These are phyloP conservation scores for Papilionanthe hybrid DNA, from an alignment of 116 monocot species.

Conservation along the genomic window DNA sequence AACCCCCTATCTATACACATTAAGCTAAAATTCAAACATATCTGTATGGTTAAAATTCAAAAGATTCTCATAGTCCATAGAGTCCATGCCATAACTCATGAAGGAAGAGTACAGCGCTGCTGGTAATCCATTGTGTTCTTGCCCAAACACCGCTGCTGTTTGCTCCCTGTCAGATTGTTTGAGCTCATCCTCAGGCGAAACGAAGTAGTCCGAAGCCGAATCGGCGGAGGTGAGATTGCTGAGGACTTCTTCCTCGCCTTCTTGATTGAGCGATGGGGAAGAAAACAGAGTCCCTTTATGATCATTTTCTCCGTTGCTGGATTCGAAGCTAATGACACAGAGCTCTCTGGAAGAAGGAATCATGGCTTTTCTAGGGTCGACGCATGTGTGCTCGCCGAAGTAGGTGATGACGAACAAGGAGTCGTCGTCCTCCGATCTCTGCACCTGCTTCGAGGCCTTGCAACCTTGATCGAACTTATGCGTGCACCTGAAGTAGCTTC, in stretches of 20 bases:
- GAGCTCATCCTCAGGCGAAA: no score
- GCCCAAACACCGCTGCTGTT: background rate
- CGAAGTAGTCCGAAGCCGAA: constrained; percentile 14
- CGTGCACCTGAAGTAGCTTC: constrained; percentile 48
- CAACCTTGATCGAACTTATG: constrained; percentile 34
- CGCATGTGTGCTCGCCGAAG: constrained; percentile 37
- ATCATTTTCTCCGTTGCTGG: background rate
- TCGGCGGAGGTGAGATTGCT: constrained; percentile 16
- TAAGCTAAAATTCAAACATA: background rate
- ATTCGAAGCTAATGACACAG: constrained; percentile 18
- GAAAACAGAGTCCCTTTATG: constrained; percentile 5
- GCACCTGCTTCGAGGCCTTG: constrained; percentile 27
- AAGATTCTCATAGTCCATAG: background rate
- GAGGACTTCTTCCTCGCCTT: constrained; percentile 14
- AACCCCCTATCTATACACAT: background rate
- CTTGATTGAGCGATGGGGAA: constrained; percentile 8
- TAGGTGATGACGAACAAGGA: constrained; percentile 30
- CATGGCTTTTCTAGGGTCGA: background rate
- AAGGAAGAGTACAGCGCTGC: background rate
- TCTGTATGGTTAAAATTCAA: background rate
- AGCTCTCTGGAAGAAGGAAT: constrained; percentile 5
- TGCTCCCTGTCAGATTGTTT: background rate
- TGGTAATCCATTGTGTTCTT: background rate
- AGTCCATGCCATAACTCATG: background rate
- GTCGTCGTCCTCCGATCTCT: constrained; percentile 26